Conservation (phyloP, 306 rosid genomes). For the Calophaca sinica region DNA sequence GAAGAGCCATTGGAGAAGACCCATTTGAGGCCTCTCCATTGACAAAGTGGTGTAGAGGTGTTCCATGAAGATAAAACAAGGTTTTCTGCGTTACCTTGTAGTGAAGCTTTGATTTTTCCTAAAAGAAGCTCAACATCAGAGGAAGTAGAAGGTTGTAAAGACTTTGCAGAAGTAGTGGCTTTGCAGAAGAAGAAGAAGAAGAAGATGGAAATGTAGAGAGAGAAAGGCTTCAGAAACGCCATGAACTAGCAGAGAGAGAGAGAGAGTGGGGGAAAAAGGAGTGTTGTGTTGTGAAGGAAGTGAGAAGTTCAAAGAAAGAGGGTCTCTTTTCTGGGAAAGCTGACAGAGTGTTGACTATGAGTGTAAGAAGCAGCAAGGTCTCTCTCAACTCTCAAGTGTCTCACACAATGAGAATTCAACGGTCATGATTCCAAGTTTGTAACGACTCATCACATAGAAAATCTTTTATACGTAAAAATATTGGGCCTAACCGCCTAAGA, state of each 20-base stretch:
- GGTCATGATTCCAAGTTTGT: conserved; percentile 51
- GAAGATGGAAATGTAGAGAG: conserved; percentile 53
- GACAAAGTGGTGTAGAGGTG: conserved; percentile 74
- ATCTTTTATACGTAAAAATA: background rate
- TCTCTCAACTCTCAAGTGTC: conserved; percentile 21
- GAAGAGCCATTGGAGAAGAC: conserved; percentile 68
- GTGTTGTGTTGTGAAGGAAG: conserved; percentile 32
- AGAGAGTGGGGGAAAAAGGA: conserved; percentile 19
- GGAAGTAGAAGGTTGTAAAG: conserved; percentile 53
- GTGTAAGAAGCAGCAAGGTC: conserved; percentile 15
- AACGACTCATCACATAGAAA: conserved; percentile 29
- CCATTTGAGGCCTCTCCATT: conserved; percentile 99
- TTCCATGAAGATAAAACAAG: conserved; percentile 89
- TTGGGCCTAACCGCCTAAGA: background rate
- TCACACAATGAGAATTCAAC: conserved; percentile 32
- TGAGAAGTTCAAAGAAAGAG: conserved; percentile 54
- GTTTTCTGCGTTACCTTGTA: conserved; percentile 75
- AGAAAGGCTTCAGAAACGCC: conserved; percentile 55
- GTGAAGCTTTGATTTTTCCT: conserved; percentile 71
- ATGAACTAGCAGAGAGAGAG: conserved; percentile 54
- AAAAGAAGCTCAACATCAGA: conserved; percentile 79
- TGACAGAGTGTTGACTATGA: conserved; percentile 75
- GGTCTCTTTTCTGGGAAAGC: conserved; percentile 65
- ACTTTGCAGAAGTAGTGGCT: background rate
- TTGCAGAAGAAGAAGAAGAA: conserved; percentile 44